Evolutionary conservation across 768 basidiomycete species (phyloP).

Genomic region (Collybia sordida): DNA sequence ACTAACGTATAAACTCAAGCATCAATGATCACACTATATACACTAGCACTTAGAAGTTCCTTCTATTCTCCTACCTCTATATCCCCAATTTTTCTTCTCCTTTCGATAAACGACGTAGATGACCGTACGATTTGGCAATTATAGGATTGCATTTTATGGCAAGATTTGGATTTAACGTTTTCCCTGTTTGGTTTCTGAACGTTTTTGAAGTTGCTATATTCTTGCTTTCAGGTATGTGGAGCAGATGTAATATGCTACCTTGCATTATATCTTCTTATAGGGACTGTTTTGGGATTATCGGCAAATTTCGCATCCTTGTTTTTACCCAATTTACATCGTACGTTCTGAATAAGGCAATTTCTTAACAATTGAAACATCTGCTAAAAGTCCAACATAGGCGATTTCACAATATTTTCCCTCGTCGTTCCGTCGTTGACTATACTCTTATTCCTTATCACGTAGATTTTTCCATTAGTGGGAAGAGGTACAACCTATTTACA

Average conservation of each 20-base stretch:
- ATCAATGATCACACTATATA: too few species aligned
- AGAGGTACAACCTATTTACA: conserved; percentile 2
- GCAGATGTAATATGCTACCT: neutral
- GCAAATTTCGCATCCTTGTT: conserved; percentile 69
- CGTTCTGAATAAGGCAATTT: conserved; percentile 19
- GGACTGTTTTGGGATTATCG: conserved; percentile 64
- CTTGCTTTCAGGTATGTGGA: conserved; percentile 39
- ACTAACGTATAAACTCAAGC: too few species aligned
- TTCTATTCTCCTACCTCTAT: too few species aligned
- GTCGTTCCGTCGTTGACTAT: conserved; percentile 67
- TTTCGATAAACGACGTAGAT: conserved; percentile 29
- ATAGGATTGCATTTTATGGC: conserved; percentile 55
- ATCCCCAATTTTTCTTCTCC: too few species aligned
- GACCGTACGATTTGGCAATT: conserved; percentile 61
- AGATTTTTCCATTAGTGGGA: conserved; percentile 2
- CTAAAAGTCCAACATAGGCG: conserved; percentile 37
- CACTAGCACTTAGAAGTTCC: too few species aligned
- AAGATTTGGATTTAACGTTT: conserved; percentile 17
- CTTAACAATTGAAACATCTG: conserved; percentile 1
- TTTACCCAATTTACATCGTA: conserved; percentile 64
- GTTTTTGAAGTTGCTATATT: conserved; percentile 38
- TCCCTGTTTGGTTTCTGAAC: conserved; percentile 8
- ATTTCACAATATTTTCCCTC: conserved; percentile 71
- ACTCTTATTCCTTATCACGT: conserved; percentile 61
- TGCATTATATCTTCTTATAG: conserved; percentile 19